Evolutionary conservation across 805 yeast genomes (phyloP), one percentile per base, ranked within the genome.

Genomic region (Pichia exigua): DNA sequence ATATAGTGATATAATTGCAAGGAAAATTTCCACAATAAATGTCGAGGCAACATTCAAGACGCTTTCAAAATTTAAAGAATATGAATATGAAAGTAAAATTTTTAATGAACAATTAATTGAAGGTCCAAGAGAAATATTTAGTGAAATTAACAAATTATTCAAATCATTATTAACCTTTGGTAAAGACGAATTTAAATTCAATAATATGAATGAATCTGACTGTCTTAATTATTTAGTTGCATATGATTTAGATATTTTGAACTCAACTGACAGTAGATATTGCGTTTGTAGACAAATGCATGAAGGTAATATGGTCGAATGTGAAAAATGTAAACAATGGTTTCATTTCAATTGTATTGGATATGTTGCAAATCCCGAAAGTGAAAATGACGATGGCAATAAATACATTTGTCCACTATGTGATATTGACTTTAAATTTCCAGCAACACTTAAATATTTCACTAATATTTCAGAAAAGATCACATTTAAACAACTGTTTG

Each of bases 251-350:
- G 50, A 50, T 27, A 45, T 60, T 5, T 55, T 62, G 10, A 54
- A 55, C 7, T 63, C 62, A 20, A 47, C 46, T 24, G 44, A 30
- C 3, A 58, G 56, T 3, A 54, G 57, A 43, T 83, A 79, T 60
- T 85, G 91, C 61, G 67, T 81, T 51, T 85, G 92, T 63, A 73
- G 89, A 45, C 77, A 75, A 46, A 65, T 65, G 24, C 64, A 60
- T 49, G 91, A 83, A 57, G 76, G 86, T 8, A 74, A 77, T 0
- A 83, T 83, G 87, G 78, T 83, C 44, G 85, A 79, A 53, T 85
- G 91, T 66, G 90, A 83, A 55, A 66, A 64, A 18, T 85, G 92
- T 63, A 71, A 75, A 49, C 88, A 83, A 59, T 83, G 90, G 90
- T 85, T 78, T 60, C 91, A 85, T 61, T 74, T 76, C 45, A 66